phyloP scores from a whole-genome alignment of 164 flowering plant species.

The Magnolia officinalis region DNA sequence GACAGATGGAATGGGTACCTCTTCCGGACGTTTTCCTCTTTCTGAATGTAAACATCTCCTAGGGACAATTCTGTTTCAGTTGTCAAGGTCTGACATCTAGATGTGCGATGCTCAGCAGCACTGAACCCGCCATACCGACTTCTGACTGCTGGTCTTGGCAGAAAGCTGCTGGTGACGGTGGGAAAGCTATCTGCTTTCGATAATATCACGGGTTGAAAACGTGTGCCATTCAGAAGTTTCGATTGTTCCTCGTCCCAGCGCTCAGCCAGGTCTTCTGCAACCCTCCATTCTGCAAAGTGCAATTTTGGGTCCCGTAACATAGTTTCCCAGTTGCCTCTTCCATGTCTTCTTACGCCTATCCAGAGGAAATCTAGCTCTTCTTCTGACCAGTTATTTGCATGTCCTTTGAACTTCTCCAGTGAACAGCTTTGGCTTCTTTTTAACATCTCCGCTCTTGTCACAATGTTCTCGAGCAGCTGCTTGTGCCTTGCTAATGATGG shows the following conservation, averaged over 20 bases:
- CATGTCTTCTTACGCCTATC: slow-evolving; percentile 73
- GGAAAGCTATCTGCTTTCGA: slow-evolving; percentile 8
- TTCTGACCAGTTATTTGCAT: slow-evolving; percentile 44
- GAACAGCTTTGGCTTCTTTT: slow-evolving; percentile 21
- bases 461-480: slow-evolving; percentile 46
- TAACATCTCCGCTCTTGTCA: slow-evolving; percentile 27
- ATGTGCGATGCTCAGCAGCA: not conserved
- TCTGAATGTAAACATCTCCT: slow-evolving; percentile 31
- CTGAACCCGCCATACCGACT: not conserved
- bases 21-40: slow-evolving; percentile 14
- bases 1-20: slow-evolving; percentile 13
- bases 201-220: slow-evolving; percentile 7
- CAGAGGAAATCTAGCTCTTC: slow-evolving; percentile 69
- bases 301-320: slow-evolving; percentile 54
- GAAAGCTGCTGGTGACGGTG: not conserved
- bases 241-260: slow-evolving; percentile 53
- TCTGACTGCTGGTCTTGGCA: slow-evolving; percentile 9
- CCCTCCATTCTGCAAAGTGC: slow-evolving; percentile 44
- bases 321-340: slow-evolving; percentile 58
- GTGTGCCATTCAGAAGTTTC: slow-evolving; percentile 25
- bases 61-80: slow-evolving; percentile 41
- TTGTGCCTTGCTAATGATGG: slow-evolving; percentile 27
- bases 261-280: slow-evolving; percentile 44
- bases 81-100: slow-evolving; percentile 6
- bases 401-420: slow-evolving; percentile 19